Base-by-base conservation (phyloP, 1,284 basidiomycete genomes). In the Phlebopus sp. region DNA sequence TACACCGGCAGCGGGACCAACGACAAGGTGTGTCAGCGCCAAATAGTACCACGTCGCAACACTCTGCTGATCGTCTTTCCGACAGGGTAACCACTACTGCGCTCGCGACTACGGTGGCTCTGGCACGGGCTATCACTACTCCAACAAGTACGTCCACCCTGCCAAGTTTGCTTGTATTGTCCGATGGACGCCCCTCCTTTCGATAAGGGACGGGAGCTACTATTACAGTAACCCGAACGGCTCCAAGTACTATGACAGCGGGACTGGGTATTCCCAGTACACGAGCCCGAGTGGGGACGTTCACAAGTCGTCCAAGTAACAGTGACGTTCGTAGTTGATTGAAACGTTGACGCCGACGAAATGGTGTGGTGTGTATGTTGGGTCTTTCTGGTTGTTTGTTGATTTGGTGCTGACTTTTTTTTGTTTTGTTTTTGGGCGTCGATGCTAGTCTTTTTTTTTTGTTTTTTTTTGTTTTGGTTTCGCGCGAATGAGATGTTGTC, bases 211-310 rank as follows among this genome's bases (percentile, higher is more conserved):
- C 49, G 78, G 76, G 3, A 75, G 74, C 50, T 84, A 82, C 66
- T 82, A 82, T 55, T 83, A 83, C 64, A 56, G 54, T 48, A 84
- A 84, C 68, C 69, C 79, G 30, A 70, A 84, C 46, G 78, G 78
- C 0, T 82, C 79, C 1, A 82, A 69, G 3, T 83, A 84, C 56
- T 75, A 82, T 57, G 75, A 82, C 60, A 70, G 37, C 34, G 78
- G 77, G 1, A 46, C 17, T 5, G 81, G 81, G 0, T 66, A 69
- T 49, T 63, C 76, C 13, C 64, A 73, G 52, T 81, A 82, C 61
- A 82, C 78, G 2, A 67, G 78, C 4, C 71, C 79, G 10, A 68
- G 64, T 17, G 79, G 78, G 21, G 17, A 64, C 11, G 64, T 57
- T 15, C 37, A 50, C 59, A 68, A 68, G 50, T 70, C 68, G 27